Base-by-base conservation (phyloP, 2,329 filamentous ascomycete species). In the Huntiella moniliformis region DNA sequence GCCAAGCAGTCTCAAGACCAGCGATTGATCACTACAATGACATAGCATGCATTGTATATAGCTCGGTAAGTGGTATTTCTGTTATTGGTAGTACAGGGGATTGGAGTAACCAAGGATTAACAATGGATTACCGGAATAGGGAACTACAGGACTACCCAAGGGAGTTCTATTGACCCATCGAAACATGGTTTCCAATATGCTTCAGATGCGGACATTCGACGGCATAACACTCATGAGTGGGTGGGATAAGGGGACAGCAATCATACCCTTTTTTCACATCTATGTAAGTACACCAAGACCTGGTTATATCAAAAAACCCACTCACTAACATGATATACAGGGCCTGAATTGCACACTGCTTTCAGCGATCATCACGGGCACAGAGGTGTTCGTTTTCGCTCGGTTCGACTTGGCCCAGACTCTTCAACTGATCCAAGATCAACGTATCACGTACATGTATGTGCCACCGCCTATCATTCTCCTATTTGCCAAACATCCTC, bases 261-360 rank as follows among this genome's bases (percentile, higher is more conserved):
- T 93, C 49, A 61, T 94, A 8, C 87, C 87, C 0, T 91, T 94
- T 60, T 94, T 86, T 63, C 86, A 94, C 58, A 87, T 93, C 51
- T 94, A 93, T 56, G 84, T 81, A 61, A 53, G 73, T 56, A 4
- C n/a, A 8, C 5, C 2, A 39, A 2, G 6, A 12, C 34, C n/a
- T 16, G 5, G 2, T 17, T 3, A 11, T 12, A 34, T 28, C 15
- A 16, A 13, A 8, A 32, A n/a, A 16, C 51, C 41, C 52, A 18
- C 12, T 31, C 11, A 37, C 15, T 47, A 35, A 41, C 34, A 42
- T 15, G 15, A n/a, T 16, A 2, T 15, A 4, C 18, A 62, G 60
- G 60, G 60, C 15, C 54, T 63, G 6, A 52, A 52, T 32, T 53
- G 60, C 38, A 54, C 59, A 17, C 47, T 62, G 43, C 56, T 56